These are phyloP conservation scores for Tylopilus sp. DNA, from an alignment of 768 basidiomycete species.

Conservation along the genomic window DNA sequence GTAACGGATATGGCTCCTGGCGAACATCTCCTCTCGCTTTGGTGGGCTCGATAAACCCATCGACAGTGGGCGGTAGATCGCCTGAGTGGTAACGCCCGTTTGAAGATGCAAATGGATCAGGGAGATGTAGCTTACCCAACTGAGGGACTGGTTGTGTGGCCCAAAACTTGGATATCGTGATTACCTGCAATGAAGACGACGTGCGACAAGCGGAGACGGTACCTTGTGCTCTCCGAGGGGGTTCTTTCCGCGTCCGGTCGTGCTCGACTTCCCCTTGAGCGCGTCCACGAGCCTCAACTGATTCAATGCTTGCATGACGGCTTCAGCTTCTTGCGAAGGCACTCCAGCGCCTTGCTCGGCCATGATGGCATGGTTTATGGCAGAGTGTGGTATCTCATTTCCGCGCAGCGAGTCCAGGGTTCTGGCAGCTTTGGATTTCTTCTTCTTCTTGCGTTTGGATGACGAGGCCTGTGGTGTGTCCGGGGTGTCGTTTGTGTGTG, in stretches of 20 bases:
- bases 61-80: constrained; percentile 60
- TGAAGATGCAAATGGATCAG: background rate
- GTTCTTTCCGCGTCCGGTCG: constrained; percentile 75
- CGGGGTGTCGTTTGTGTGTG: constrained; percentile 8
- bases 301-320: constrained; percentile 65
- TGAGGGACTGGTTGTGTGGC: constrained; percentile 97
- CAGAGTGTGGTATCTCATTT: constrained; percentile 36
- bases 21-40: constrained; percentile 75
- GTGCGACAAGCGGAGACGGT: constrained; percentile 17
- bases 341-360: constrained; percentile 46
- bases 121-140: constrained; percentile 44
- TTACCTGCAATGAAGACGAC: constrained; percentile 6
- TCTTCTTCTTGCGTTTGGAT: constrained; percentile 78
- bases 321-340: constrained; percentile 55
- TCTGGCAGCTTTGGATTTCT: constrained; percentile 71
- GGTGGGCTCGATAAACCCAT: constrained; percentile 87
- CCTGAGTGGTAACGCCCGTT: constrained; percentile 36
- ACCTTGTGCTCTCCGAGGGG: constrained; percentile 90
- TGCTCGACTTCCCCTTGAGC: constrained; percentile 73
- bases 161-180: constrained; percentile 71
- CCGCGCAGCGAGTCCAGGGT: constrained; percentile 37
- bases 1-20: constrained; percentile 84
- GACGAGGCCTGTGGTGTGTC: constrained; percentile 34
- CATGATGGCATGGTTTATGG: constrained; percentile 66
- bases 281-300: constrained; percentile 85